Conservation (phyloP, 768 basidiomycete species). For the Fomitopsis pulvina region DNA sequence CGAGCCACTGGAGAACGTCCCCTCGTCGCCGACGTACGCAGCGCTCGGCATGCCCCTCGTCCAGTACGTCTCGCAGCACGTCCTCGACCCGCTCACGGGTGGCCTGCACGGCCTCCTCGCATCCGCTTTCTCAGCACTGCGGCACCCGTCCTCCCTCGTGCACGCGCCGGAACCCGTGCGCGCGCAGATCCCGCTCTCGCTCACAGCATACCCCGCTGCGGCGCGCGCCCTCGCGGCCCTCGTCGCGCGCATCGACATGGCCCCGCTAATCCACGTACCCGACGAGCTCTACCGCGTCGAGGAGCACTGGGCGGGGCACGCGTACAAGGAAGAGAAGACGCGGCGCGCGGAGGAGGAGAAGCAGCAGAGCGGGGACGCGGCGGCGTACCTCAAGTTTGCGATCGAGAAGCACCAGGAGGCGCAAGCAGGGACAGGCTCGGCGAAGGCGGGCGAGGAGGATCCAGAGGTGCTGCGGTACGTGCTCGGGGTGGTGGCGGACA, state of each 20-base stretch:
- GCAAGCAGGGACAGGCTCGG: constrained; percentile 14
- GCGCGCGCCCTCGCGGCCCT: constrained; percentile 13
- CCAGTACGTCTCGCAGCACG: constrained; percentile 33
- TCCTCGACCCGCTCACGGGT: constrained; percentile 34
- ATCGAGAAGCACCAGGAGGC: constrained; percentile 25
- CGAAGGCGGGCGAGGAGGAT: constrained; percentile 25
- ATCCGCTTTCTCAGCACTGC: constrained; percentile 16
- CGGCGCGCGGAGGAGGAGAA: constrained; percentile 17
- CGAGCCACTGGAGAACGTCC: constrained; percentile 2
- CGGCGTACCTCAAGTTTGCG: constrained; percentile 22
- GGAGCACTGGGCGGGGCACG: constrained; percentile 26
- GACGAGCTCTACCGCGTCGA: constrained; percentile 36
- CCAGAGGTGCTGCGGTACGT: constrained; percentile 48
- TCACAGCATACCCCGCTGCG: constrained; percentile 14
- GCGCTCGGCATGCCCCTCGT: constrained; percentile 30
- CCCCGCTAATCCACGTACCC: constrained; percentile 33
- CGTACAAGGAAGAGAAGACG: constrained; percentile 28
- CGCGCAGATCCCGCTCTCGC: constrained; percentile 14
- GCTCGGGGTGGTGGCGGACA: constrained; percentile 48
- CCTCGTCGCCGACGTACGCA: constrained; percentile 6
- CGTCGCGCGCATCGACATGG: constrained; percentile 32
- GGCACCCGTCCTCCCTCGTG: constrained; percentile 6
- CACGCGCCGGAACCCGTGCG: constrained; percentile 9
- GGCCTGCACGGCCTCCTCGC: constrained; percentile 34
- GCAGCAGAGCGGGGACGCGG: constrained; percentile 21